Percentiles rank a stretch among this genome's conserved stretches.
These are phyloP conservation scores for Aspergillus sojae DNA, from an alignment of 2,329 filamentous ascomycete genomes.

Conservation along the genomic window DNA sequence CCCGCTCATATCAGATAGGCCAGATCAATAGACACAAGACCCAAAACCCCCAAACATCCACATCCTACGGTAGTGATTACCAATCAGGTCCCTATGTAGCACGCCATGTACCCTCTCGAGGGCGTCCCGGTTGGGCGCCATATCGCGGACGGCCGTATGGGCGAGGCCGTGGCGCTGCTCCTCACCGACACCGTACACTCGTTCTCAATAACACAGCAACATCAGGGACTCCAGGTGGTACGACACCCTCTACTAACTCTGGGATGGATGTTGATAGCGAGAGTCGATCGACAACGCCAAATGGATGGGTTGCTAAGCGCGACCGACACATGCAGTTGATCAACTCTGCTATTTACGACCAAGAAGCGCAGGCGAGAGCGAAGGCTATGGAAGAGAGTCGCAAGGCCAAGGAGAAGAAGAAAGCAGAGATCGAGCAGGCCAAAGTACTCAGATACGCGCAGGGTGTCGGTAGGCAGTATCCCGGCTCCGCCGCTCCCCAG, in stretches of 20 bases:
- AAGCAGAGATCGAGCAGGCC: constrained; percentile 55
- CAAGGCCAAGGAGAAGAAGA: constrained; percentile 53
- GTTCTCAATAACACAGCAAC: constrained; percentile 59
- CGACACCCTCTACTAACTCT: constrained; percentile 28
- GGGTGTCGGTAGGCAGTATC: constrained; percentile 27
- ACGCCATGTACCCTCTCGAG: constrained; percentile 32
- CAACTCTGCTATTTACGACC: constrained; percentile 76
- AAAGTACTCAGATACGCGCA: constrained; percentile 46
- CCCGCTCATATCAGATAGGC: constrained; percentile 50
- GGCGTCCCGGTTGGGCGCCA: constrained; percentile 45
- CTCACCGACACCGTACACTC: constrained; percentile 62
- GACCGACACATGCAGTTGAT: constrained; percentile 82
- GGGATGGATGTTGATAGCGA: constrained; percentile 34
- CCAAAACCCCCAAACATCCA: constrained; percentile 40
- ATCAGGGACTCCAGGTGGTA: constrained; percentile 25
- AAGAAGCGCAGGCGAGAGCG: constrained; percentile 67
- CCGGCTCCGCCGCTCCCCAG: constrained; percentile 23
- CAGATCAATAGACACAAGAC: constrained; percentile 81
- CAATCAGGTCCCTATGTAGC: constrained; percentile 28
- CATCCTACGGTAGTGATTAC: constrained; percentile 26
- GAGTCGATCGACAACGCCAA: constrained; percentile 30
- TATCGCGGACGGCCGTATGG: constrained; percentile 45
- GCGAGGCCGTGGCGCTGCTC: constrained; percentile 37
- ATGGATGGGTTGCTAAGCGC: constrained; percentile 70
- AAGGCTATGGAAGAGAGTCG: constrained; percentile 73